phyloP scores from a whole-genome alignment of 2,329 filamentous ascomycete species.

The Pseudogymnoascus sp. region DNA sequence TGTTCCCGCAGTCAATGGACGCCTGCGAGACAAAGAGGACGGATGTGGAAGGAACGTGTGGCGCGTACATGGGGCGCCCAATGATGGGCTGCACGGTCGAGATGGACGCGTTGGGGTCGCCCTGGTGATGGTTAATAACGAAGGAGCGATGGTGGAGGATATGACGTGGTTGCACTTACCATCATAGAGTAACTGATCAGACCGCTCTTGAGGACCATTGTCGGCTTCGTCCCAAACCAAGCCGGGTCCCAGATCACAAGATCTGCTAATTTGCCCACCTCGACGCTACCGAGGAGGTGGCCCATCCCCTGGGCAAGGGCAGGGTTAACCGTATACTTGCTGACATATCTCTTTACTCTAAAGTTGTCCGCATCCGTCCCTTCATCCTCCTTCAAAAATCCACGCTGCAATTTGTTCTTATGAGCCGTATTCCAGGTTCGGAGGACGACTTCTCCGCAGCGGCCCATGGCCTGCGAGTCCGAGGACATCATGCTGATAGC shows the following conservation, averaged over 20 bases:
- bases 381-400: constrained; percentile 65
- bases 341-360: constrained; percentile 83
- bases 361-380: constrained; percentile 79
- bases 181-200: constrained; percentile 77
- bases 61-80: constrained; percentile 77
- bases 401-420: constrained; percentile 88
- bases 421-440: constrained; percentile 96
- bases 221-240: constrained; percentile 82
- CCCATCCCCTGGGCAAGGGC: constrained; percentile 84
- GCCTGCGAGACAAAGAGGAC: constrained; percentile 76
- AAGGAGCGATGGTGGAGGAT: constrained; percentile 1
- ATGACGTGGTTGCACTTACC: constrained; percentile 41
- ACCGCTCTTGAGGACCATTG: constrained; percentile 74
- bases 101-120: constrained; percentile 74
- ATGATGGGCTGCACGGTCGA: constrained; percentile 80
- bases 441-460: constrained; percentile 85
- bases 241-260: constrained; percentile 78
- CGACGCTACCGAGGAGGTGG: constrained; percentile 77
- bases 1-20: constrained; percentile 56
- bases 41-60: constrained; percentile 60
- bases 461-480: constrained; percentile 93
- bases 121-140: constrained; percentile 37
- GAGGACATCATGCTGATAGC: constrained; percentile 97
- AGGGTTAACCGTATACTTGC: constrained; percentile 94
- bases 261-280: constrained; percentile 84